Evolutionary conservation across 495 filamentous ascomycete genomes (phyloP), one percentile per base, ranked within the genome.

Genomic region (Lasiosphaeria hispida): DNA sequence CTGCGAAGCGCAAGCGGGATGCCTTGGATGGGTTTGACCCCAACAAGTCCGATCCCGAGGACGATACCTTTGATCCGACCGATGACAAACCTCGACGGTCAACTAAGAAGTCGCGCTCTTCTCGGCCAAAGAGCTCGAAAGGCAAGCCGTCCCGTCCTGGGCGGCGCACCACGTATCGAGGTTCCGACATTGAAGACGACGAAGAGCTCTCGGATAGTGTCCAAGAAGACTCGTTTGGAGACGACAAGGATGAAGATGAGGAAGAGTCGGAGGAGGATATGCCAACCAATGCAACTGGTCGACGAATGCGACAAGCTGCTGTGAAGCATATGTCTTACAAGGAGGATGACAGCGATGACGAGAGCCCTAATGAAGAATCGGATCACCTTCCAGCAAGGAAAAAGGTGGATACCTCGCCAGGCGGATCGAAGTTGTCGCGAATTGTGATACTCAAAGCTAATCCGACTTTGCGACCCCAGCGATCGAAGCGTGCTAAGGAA

Each of bases 31-130:
- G 82, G 60, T 82, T 93, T 62, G 90, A 90, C 69, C 86, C 86
- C 18, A 91, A 85, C 74, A 88, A 89, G 66, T 94, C 91, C 43
- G 91, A 96, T 64, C 83, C 90, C 0, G 84, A 91, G 43, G 91
- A 96, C 61, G 85, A 87, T 43, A 90, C 90, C 68, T 96, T 89
- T 70, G 80, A 82, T 43, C 79, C 77, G 33, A 61, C 63, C 9
- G 65, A 75, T 10, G 74, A 75, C 37, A 67, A 77, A 64, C 70
- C 83, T 69, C 51, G 69, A 65, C 60, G 74, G 66, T 65, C 69
- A 11, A 60, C 64, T 45, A 77, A 78, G 60, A 75, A 75, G 59
- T 65, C 71, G 10, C 69, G 74, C 7, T 19, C 70, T 7, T 59
- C 70, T 4, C 66, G 66, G 43, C 43, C 69, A 10, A 78, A 72